These are phyloP conservation scores for Microdochium bolleyi DNA, from an alignment of 2,329 filamentous ascomycete genomes.

Conservation along the genomic window DNA sequence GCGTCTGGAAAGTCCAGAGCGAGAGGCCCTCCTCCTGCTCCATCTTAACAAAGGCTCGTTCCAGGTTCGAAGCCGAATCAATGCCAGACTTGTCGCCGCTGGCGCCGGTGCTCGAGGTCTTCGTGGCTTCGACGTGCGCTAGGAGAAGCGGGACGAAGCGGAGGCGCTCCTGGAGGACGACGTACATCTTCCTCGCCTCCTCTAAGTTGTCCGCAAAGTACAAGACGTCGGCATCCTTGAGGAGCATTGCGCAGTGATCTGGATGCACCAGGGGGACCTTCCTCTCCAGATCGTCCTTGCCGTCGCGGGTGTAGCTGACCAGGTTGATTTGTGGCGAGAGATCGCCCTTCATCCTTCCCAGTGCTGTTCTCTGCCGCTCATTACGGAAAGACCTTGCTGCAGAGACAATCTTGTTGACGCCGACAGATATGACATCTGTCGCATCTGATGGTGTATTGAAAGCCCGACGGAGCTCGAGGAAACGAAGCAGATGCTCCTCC, in stretches of 20 bases:
- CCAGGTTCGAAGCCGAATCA: not conserved
- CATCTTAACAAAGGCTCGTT: not conserved
- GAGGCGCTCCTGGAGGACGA: not conserved
- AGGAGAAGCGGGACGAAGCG: not conserved
- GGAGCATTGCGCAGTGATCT: not conserved
- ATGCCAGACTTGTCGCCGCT: no score
- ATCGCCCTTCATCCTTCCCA: not conserved
- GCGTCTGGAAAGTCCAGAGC: not conserved
- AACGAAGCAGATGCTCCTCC: not conserved
- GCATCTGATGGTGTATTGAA: not conserved
- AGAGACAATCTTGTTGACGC: not conserved
- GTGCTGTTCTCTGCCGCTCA: not conserved
- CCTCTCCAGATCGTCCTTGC: not conserved
- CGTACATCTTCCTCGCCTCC: not conserved
- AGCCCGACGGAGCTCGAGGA: not conserved
- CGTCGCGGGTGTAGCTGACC: not conserved
- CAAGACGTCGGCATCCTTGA: not conserved
- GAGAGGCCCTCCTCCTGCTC: not conserved
- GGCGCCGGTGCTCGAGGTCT: no score
- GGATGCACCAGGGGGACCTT: not conserved
- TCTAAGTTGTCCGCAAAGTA: not conserved
- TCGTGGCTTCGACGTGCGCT: not conserved
- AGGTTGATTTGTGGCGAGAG: not conserved
- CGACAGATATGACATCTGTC: not conserved
- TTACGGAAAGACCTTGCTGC: not conserved